Conservation (phyloP, 306 rosid genomes). For the Myrica gale region DNA sequence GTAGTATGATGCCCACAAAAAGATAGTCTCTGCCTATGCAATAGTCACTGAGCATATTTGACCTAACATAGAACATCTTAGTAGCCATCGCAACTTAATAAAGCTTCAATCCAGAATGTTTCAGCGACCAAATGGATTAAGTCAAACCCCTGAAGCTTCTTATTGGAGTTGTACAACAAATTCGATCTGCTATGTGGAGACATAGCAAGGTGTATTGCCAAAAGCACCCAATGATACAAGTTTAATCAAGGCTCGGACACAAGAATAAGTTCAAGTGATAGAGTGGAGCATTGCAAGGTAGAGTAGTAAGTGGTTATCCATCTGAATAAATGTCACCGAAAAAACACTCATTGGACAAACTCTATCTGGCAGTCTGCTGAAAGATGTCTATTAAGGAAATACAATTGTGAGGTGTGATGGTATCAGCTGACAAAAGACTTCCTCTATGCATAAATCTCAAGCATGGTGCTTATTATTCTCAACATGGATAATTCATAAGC, state of each 20-base stretch:
- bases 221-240: neutral
- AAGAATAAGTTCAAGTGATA: neutral
- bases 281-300: neutral
- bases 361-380: neutral
- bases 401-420: neutral
- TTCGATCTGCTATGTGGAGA: neutral
- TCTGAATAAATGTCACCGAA: neutral
- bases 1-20: neutral
- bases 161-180: neutral
- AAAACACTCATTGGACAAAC: neutral
- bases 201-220: neutral
- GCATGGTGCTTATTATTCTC: neutral
- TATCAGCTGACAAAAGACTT: neutral
- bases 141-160: conserved; percentile 1
- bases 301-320: neutral
- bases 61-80: neutral
- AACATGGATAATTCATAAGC: neutral
- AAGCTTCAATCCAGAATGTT: neutral
- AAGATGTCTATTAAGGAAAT: neutral
- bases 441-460: neutral
- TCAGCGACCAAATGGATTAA: neutral
- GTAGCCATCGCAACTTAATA: neutral
- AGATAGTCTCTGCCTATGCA: neutral
- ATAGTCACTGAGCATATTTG: neutral
- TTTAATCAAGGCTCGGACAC: neutral